A percentile compares a stretch with the other conserved stretches of the same genome.
These are phyloP conservation scores for Xylaria sp. DNA, from an alignment of 2,329 filamentous ascomycete species.

Conservation along the genomic window DNA sequence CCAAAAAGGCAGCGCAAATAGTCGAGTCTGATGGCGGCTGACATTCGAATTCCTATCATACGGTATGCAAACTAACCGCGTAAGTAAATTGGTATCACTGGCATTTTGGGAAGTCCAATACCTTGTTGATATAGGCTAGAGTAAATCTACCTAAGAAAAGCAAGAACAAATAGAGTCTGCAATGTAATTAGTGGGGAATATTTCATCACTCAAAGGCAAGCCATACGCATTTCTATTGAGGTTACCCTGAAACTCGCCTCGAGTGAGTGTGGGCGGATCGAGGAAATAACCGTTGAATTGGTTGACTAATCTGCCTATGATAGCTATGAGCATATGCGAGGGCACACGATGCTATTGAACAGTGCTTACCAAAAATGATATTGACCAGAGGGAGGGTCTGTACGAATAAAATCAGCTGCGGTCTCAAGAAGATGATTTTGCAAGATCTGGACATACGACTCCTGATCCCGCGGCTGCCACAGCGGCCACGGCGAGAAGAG, in stretches of 20 bases:
- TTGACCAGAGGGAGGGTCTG: conserved; percentile 69
- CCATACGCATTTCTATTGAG: conserved; percentile 60
- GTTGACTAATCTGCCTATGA: conserved; percentile 56
- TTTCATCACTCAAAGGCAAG: not conserved
- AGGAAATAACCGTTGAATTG: conserved; percentile 59
- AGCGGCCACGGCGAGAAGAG: conserved; percentile 58
- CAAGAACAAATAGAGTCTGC: conserved; percentile 73
- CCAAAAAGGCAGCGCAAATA: conserved; percentile 72
- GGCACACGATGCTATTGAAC: conserved; percentile 4
- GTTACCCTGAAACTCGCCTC: conserved; percentile 53
- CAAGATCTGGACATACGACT: conserved; percentile 47
- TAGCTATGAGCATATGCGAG: conserved; percentile 25
- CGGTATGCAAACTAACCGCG: conserved; percentile 63
- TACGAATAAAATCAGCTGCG: conserved; percentile 13
- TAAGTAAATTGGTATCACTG: conserved; percentile 33
- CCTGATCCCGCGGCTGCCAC: conserved; percentile 64
- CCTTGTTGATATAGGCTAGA: conserved; percentile 70
- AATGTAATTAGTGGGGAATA: conserved; percentile 29
- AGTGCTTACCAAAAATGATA: conserved; percentile 62
- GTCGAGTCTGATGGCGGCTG: conserved; percentile 68
- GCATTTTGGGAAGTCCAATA: conserved; percentile 39
- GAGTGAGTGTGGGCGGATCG: conserved; percentile 48
- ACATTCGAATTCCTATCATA: conserved; percentile 70
- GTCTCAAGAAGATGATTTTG: not conserved
- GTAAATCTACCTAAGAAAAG: conserved; percentile 74